Evolutionary conservation across 345 rosid species (phyloP).

Genomic region (Dipteronia dyeriana): DNA sequence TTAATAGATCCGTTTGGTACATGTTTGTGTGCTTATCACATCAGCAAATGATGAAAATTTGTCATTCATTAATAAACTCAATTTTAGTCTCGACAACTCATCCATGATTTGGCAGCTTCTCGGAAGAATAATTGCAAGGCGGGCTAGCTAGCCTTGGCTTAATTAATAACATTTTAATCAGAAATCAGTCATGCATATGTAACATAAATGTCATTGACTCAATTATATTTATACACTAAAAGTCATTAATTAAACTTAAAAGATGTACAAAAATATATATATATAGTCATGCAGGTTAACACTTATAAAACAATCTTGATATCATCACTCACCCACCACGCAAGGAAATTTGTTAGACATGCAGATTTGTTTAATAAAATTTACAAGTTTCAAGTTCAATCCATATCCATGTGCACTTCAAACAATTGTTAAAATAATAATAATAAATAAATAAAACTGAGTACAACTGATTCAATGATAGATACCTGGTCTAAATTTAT

Average conservation of each 20-base stretch:
- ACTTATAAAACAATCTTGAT: neutral
- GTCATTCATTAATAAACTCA: neutral
- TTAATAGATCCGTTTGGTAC: no score
- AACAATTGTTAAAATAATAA: no score
- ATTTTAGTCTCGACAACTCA: neutral
- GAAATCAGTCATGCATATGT: neutral
- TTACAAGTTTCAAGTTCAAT: neutral
- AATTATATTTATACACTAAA: neutral
- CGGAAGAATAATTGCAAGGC: neutral
- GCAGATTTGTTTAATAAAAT: neutral
- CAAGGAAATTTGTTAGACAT: neutral
- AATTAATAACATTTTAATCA: neutral
- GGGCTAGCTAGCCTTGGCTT: neutral
- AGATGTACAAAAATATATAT: no score
- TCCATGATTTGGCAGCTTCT: neutral
- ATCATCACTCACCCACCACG: neutral
- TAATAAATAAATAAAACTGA: no score
- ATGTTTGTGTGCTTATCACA: no score
- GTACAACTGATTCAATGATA: neutral
- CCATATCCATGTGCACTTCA: neutral
- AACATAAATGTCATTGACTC: slow-evolving; percentile 1
- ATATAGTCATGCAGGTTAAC: neutral
- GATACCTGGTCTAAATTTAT: neutral
- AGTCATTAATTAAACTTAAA: neutral
- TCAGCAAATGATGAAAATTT: no score